Base-by-base conservation (phyloP, 2,329 filamentous ascomycete genomes). In the Didymella arachidicola region DNA sequence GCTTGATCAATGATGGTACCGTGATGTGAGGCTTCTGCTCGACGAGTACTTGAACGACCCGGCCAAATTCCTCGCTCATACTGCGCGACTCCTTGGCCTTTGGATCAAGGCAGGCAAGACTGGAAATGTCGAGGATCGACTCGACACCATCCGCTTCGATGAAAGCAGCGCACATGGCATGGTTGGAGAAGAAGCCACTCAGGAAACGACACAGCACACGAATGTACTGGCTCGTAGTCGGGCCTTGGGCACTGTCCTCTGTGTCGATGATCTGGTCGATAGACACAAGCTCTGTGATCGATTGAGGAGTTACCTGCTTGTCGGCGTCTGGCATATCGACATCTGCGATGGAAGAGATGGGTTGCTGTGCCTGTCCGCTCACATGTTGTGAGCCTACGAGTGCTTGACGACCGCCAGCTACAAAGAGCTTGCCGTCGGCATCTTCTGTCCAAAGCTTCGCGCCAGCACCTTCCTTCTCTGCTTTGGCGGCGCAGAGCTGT, bases 101-200 rank as follows among this genome's bases (percentile, higher is more conserved):
- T 66, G 88, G 87, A 1, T 92, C 87, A 45, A 98, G 83, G 73
- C 92, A 93, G 5, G 92, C 90, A 29, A 93, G 86, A 53, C 90
- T 91, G 39, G 89, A 89, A 54, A 97, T 86, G 71, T 97, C 92
- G 53, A 99, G 82, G 19, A 98, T 82, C 49, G 90, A 83, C 74
- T 97, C 92, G 25, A 94, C 87, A 7, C 92, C 95, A 57, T 93
- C 92, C 48, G 85, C 84, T 53, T 90, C 86, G 62, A 95, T 87
- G 70, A 97, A 94, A 25, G 85, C 84, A 18, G 83, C 80, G 75
- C 90, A 93, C 67, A 96, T 84, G 32, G 83, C 83, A 56, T 85
- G 82, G 70, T 96, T 96, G 62, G 86, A 85, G 59, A 95, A 86
- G 73, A 95, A 94, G 1, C 89, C 86, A 38, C 82, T 80, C 44